Percentiles rank a stretch among this genome's conserved stretches.
Conservation (phyloP, 2,329 filamentous ascomycete species). For the Cladosporium phlei region DNA sequence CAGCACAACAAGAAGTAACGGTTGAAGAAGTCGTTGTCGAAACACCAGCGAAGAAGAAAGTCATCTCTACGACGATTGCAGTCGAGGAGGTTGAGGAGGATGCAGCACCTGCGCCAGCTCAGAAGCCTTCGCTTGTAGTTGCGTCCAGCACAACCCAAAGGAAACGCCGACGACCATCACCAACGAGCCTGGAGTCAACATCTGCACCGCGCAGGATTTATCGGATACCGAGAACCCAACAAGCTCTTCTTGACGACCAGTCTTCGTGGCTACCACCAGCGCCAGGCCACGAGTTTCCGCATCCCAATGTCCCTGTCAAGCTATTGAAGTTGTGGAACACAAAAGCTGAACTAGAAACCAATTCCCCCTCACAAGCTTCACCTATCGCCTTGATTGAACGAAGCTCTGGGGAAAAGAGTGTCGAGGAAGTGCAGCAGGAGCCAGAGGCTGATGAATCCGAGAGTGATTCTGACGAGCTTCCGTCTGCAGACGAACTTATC, state of each 20-base stretch:
- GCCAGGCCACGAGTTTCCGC: slow-evolving; percentile 33
- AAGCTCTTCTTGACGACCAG: slow-evolving; percentile 42
- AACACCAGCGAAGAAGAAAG: slow-evolving; percentile 2
- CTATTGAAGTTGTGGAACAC: slow-evolving; percentile 29
- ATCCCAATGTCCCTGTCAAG: slow-evolving; percentile 36
- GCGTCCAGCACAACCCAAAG: too few relatives aligned
- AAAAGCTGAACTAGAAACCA: neutral
- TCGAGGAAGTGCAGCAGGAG: neutral
- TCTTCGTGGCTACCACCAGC: slow-evolving; percentile 38
- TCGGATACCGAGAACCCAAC: slow-evolving; percentile 44
- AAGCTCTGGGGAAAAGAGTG: neutral
- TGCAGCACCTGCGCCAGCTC: too few relatives aligned
- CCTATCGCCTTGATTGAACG: neutral
- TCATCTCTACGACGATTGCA: too few relatives aligned
- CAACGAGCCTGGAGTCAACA: slow-evolving; percentile 6
- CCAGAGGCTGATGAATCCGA: neutral
- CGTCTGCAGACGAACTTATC: neutral
- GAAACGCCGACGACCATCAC: too few relatives aligned
- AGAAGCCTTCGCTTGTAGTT: neutral
- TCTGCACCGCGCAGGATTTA: slow-evolving; percentile 14
- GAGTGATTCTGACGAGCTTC: neutral
- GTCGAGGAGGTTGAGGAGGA: too few relatives aligned
- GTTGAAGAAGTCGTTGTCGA: slow-evolving; percentile 1
- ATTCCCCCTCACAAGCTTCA: slow-evolving; percentile 14
- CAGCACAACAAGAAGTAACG: neutral